Evolutionary conservation across 2,329 filamentous ascomycete genomes (phyloP).

Genomic region (Trichoderma atroviride): DNA sequence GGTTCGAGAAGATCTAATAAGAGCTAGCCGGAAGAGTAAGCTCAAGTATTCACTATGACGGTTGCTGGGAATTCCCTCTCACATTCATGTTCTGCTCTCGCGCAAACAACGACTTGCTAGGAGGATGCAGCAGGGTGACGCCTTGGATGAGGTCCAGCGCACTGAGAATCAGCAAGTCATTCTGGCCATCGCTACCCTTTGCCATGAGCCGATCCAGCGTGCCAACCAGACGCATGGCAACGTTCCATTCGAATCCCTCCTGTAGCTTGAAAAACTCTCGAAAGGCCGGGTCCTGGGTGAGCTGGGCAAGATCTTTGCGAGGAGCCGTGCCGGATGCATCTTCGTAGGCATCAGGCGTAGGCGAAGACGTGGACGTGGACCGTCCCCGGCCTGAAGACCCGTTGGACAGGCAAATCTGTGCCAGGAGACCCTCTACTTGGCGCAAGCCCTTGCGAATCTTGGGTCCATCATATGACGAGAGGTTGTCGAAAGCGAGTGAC

Average conservation of each 20-base stretch:
- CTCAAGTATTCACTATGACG: not conserved
- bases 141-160: conserved; percentile 90
- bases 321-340: conserved; percentile 47
- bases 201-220: conserved; percentile 86
- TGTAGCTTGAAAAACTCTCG: conserved; percentile 95
- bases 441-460: conserved; percentile 93
- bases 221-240: conserved; percentile 80
- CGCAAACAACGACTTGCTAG: conserved; percentile 83
- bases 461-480: conserved; percentile 84
- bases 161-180: conserved; percentile 85
- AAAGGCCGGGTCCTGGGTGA: conserved; percentile 84
- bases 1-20: conserved; percentile 93
- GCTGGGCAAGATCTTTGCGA: conserved; percentile 66
- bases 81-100: conserved; percentile 95
- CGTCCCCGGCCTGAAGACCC: conserved; percentile 22
- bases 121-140: conserved; percentile 82
- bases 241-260: conserved; percentile 98
- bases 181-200: conserved; percentile 78
- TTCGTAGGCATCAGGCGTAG: conserved; percentile 35
- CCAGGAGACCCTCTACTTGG: conserved; percentile 90
- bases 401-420: conserved; percentile 84
- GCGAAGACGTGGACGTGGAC: conserved; percentile 30
- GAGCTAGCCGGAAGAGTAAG: conserved; percentile 52
- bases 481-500: conserved; percentile 92
- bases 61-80: conserved; percentile 36